These are phyloP conservation scores for Colletotrichum tanaceti DNA, from an alignment of 2,329 filamentous ascomycete genomes.

Conservation along the genomic window DNA sequence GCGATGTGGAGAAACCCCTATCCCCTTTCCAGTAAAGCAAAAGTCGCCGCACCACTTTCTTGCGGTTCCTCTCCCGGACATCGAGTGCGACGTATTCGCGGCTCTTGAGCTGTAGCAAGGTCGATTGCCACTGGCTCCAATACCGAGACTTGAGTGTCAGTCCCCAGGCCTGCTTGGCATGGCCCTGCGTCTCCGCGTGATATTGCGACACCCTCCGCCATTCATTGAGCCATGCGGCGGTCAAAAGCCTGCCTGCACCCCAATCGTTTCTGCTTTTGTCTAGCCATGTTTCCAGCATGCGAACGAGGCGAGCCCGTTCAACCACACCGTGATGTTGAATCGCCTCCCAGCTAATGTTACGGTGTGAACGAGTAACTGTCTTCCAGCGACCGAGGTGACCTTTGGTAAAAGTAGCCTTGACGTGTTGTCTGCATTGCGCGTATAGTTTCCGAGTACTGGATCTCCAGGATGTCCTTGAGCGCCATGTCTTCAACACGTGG, in stretches of 20 bases:
- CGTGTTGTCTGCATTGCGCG: conserved; percentile 33
- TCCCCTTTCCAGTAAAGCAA: conserved; percentile 36
- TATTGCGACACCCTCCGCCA: conserved; percentile 37
- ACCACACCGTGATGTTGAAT: neutral
- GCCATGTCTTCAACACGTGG: conserved; percentile 20
- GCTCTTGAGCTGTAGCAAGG: conserved; percentile 39
- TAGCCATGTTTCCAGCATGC: conserved; percentile 27
- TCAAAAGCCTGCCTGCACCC: conserved; percentile 25
- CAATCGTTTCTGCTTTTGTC: conserved; percentile 22
- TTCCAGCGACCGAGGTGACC: conserved; percentile 35
- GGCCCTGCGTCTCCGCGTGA: conserved; percentile 5
- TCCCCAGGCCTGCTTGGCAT: conserved; percentile 20
- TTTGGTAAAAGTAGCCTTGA: conserved; percentile 34
- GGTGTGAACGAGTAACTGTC: conserved; percentile 13
- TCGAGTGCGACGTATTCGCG: conserved; percentile 38
- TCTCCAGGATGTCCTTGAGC: conserved; percentile 24
- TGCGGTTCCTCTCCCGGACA: conserved; percentile 37
- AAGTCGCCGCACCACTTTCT: conserved; percentile 33
- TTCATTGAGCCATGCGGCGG: conserved; percentile 35
- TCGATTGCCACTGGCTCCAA: conserved; percentile 40
- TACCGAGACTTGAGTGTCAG: conserved; percentile 30
- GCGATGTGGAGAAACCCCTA: conserved; percentile 2
- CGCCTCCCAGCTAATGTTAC: conserved; percentile 26
- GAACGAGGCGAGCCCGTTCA: conserved; percentile 6
- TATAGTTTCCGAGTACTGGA: conserved; percentile 35